Conservation (phyloP, 331 rosid genomes). For the Pyrus hybrid region DNA sequence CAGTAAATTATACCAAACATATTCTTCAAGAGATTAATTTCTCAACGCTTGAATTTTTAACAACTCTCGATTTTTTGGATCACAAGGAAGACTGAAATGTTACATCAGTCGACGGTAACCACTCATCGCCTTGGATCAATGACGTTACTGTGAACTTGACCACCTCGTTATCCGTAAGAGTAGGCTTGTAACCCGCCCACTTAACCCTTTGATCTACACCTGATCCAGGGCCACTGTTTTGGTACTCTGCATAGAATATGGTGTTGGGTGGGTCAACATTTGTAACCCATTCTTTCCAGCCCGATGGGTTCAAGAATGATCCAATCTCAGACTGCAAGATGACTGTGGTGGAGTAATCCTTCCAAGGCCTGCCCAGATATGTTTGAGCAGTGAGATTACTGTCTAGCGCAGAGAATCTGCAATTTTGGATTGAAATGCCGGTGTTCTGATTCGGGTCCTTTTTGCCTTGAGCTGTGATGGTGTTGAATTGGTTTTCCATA, state of each 20-base stretch:
- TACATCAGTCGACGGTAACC: slow-evolving; percentile 45
- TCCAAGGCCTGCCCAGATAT: slow-evolving; percentile 82
- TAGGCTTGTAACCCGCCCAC: slow-evolving; percentile 60
- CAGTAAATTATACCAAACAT: no score
- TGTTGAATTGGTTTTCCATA: slow-evolving; percentile 53
- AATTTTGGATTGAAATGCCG: slow-evolving; percentile 58
- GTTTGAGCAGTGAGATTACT: slow-evolving; percentile 35
- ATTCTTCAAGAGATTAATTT: background rate
- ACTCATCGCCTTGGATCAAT: slow-evolving; percentile 55
- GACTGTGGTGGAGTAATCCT: slow-evolving; percentile 55
- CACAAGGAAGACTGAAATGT: slow-evolving; percentile 31
- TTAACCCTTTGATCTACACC: slow-evolving; percentile 36
- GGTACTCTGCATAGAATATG: slow-evolving; percentile 60
- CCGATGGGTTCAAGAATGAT: slow-evolving; percentile 41
- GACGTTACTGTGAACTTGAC: slow-evolving; percentile 37
- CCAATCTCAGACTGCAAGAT: slow-evolving; percentile 48
- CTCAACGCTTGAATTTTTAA: background rate
- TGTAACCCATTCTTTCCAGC: slow-evolving; percentile 54
- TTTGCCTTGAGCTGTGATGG: slow-evolving; percentile 83
- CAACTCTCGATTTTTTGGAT: background rate
- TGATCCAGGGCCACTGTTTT: slow-evolving; percentile 53
- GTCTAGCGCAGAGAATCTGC: slow-evolving; percentile 17
- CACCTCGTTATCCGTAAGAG: slow-evolving; percentile 28
- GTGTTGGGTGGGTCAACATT: slow-evolving; percentile 38
- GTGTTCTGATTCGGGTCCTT: slow-evolving; percentile 57